phyloP scores from a whole-genome alignment of 805 yeast genomes.

The Candida saitoana region DNA sequence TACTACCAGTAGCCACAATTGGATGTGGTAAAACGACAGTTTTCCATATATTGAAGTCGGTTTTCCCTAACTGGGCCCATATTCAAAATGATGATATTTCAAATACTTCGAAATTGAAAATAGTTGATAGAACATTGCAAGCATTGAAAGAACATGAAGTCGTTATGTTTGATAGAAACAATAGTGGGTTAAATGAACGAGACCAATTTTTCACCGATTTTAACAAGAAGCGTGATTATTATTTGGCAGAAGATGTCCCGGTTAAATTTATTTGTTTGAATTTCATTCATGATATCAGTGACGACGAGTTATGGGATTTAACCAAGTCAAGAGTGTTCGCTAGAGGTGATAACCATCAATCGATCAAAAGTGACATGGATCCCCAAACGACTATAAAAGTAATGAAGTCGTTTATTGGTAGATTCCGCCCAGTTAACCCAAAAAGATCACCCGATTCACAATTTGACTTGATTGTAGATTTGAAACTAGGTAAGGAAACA shows the following conservation, averaged over 20 bases:
- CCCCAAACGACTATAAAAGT: slow-evolving; percentile 51
- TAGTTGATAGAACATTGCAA: slow-evolving; percentile 45
- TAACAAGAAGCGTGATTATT: slow-evolving; percentile 36
- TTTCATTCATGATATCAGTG: slow-evolving; percentile 41
- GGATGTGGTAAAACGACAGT: slow-evolving; percentile 96
- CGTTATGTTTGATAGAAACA: slow-evolving; percentile 79
- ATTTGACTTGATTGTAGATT: slow-evolving; percentile 64
- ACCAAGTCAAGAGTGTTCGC: slow-evolving; percentile 56
- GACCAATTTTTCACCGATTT: slow-evolving; percentile 57
- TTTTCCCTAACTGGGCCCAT: slow-evolving; percentile 64
- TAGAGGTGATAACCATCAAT: slow-evolving; percentile 88
- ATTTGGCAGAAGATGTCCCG: slow-evolving; percentile 33
- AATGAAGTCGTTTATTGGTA: slow-evolving; percentile 66
- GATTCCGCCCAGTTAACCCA: slow-evolving; percentile 60
- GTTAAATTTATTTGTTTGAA: slow-evolving; percentile 65
- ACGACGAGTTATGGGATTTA: slow-evolving; percentile 39
- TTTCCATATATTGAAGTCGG: slow-evolving; percentile 49
- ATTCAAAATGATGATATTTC: slow-evolving; percentile 77
- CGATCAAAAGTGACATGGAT: slow-evolving; percentile 57
- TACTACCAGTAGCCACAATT: slow-evolving; percentile 83
- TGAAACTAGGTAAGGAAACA: slow-evolving; percentile 40
- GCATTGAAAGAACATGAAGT: slow-evolving; percentile 30
- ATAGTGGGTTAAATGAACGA: slow-evolving; percentile 70
- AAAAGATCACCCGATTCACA: slow-evolving; percentile 52
- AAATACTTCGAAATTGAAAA: slow-evolving; percentile 42